These are phyloP conservation scores for Globisporangium uncinulatum DNA, from an alignment of 352 stramenopile genomes.

Conservation along the genomic window DNA sequence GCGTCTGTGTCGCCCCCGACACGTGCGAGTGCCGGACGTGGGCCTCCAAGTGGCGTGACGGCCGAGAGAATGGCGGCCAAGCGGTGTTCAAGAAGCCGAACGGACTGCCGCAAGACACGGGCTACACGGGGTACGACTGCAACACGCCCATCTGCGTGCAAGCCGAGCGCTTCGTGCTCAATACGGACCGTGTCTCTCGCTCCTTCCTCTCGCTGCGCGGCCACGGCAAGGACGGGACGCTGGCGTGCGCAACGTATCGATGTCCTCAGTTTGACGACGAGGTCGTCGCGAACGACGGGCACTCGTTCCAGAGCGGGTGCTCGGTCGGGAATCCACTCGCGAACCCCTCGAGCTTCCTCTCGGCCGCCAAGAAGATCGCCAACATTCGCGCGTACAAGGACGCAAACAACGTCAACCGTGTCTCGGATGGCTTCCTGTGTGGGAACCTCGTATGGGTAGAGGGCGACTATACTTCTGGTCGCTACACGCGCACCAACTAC, in stretches of 20 bases:
- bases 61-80: slow-evolving; percentile 78
- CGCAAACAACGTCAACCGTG: slow-evolving; percentile 44
- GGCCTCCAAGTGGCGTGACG: slow-evolving; percentile 88
- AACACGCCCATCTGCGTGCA: slow-evolving; percentile 94
- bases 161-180: slow-evolving; percentile 88
- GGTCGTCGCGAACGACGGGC: slow-evolving; percentile 89
- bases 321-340: slow-evolving; percentile 53
- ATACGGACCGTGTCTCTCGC: slow-evolving; percentile 38
- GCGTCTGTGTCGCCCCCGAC: slow-evolving; percentile 70
- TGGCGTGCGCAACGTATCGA: slow-evolving; percentile 49
- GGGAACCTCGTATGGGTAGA: slow-evolving; percentile 88
- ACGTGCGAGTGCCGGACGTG: slow-evolving; percentile 88
- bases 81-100: slow-evolving; percentile 91
- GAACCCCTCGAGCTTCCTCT: slow-evolving; percentile 38
- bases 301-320: slow-evolving; percentile 93
- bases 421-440: slow-evolving; percentile 75
- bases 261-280: slow-evolving; percentile 84
- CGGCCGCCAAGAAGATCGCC: slow-evolving; percentile 27
- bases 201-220: slow-evolving; percentile 52
- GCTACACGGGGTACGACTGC: slow-evolving; percentile 96
- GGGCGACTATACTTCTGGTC: slow-evolving; percentile 86
- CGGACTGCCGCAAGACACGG: slow-evolving; percentile 89
- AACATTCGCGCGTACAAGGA: slow-evolving; percentile 58
- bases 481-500: slow-evolving; percentile 88
- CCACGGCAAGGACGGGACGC: slow-evolving; percentile 38